Base-by-base conservation (phyloP, 1,284 basidiomycete genomes). In the Paramarasmius palmivorus region DNA sequence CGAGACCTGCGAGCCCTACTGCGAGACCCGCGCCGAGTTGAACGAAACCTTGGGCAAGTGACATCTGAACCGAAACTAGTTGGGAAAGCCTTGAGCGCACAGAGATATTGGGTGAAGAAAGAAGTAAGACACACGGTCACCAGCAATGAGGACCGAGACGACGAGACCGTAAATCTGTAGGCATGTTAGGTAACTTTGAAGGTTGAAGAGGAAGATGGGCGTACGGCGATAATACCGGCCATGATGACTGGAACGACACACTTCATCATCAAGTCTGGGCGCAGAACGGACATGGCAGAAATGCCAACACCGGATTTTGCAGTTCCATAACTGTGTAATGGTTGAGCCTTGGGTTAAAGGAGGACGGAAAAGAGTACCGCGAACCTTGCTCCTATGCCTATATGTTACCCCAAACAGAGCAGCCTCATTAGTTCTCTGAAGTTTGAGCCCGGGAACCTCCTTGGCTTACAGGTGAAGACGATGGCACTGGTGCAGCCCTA, bases 271-370 rank as follows among this genome's bases (percentile, higher is more conserved):
- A 93, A 79, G 79, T 95, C 93, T 54, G 93, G 93, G 63, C 95
- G 87, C 63, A 98, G 86, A 58, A 98, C 93, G 57, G 95, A 93
- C 95, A 98, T 96, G 62, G 95, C 95, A 55, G 95, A 93, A 69
- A 99, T 98, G 72, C 96, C 97, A 65, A 99, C 95, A 69, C 96
- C 96, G 66, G 96, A 97, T 79, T 99, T 99, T 66, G 96, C 93
- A 35, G 95, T 99, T 61, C 96, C 96, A 79, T 90, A 91, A 78
- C 88, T 90, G 60, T 32, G 56, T 23, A 15, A 14, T 22, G 37
- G 41, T 57, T 47, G 41, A 53, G 44, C 36, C 17, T 6, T 29
- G 20, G 32, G 36, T 52, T 34, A 49, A 36, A 39, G 50, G 34
- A 54, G 44, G 56, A 44, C 35, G 47, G 37, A 46, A 54, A 26